Evolutionary conservation across 2,329 filamentous ascomycete genomes (phyloP), one percentile per base, ranked within the genome.

Genomic region (Nakataea oryzae): DNA sequence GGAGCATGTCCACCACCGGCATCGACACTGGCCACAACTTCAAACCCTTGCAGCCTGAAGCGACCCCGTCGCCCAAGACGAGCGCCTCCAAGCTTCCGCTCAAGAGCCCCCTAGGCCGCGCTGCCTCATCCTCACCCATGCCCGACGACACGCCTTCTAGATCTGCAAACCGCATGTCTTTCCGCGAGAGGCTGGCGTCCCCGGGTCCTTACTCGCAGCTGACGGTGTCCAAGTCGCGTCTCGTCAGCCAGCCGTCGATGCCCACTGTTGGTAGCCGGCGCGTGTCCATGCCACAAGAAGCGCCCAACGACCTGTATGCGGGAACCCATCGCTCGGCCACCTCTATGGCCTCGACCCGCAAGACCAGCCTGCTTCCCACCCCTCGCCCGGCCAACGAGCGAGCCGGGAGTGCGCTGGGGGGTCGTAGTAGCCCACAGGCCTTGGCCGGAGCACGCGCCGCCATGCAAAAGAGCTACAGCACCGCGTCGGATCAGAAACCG

Each of bases 1-100:
- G 90, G 90, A 93, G 87, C 69, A 70, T 69, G 13, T 89, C 86
- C 32, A 84, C 86, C 7, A 91, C 76, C 8, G 81, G 86, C 64
- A 76, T 86, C n/a, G 81, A 87, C 34, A 82, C 84, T n/a, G 86
- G 86, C 29, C 86, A 89, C 71, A 84, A 85, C 70, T 88, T 86
- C 74, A 87, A 84, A 67, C 83, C 87, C 13, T 74, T 87, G 13
- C 32, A 83, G 74, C 47, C 74, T 84, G 57, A 86, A 83, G 83
- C 85, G 0, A 86, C 81, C 64, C 81, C 84, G 0, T 83, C 83
- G 64, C 73, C 80, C 6, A 82, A 76, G 67, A 74, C 67, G 58
- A 75, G 76, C 0, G 74, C 78, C 3, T 81, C 82, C 13, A 81
- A 74, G 66, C 71, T 85, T 28, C 81, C 82, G 2, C 74, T 81